Conservation (phyloP, 352 stramenopile genomes). For the Elongisporangium prolatum region DNA sequence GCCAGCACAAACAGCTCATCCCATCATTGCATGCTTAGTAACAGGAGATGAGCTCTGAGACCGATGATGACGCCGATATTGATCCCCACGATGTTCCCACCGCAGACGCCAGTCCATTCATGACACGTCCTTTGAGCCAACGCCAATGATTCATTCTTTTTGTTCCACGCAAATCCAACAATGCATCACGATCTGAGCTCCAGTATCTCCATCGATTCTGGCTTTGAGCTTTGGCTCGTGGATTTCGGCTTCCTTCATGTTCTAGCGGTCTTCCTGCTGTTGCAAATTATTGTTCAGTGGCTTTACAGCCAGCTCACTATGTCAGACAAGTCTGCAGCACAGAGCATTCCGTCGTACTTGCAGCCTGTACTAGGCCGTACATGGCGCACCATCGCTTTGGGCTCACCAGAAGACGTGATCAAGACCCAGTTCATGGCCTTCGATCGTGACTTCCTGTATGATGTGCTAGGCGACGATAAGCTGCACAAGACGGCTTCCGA, state of each 20-base stretch:
- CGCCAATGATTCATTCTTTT: background rate
- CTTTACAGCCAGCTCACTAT: background rate
- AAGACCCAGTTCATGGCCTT: slow-evolving; percentile 9
- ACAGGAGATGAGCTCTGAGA: too few species aligned
- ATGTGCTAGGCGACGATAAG: slow-evolving; percentile 9
- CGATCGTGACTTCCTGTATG: background rate
- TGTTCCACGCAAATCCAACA: background rate
- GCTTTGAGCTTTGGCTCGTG: background rate
- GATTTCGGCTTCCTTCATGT: background rate
- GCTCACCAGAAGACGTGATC: slow-evolving; percentile 4
- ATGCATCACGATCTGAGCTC: background rate
- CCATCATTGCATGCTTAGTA: too few species aligned
- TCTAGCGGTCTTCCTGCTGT: background rate
- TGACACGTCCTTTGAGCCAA: background rate
- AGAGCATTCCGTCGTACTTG: slow-evolving; percentile 19
- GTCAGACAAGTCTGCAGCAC: slow-evolving; percentile 12
- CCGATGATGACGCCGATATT: too few species aligned
- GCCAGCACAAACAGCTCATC: too few species aligned
- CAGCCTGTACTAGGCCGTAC: slow-evolving; percentile 39
- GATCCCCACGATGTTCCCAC: too few species aligned
- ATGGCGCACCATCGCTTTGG: background rate
- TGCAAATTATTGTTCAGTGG: background rate
- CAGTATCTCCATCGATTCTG: background rate
- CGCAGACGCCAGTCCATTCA: too few species aligned
- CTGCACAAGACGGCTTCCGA: slow-evolving; percentile 3